phyloP scores from a whole-genome alignment of 2,329 filamentous ascomycete genomes.

The Elsinoe perseae region DNA sequence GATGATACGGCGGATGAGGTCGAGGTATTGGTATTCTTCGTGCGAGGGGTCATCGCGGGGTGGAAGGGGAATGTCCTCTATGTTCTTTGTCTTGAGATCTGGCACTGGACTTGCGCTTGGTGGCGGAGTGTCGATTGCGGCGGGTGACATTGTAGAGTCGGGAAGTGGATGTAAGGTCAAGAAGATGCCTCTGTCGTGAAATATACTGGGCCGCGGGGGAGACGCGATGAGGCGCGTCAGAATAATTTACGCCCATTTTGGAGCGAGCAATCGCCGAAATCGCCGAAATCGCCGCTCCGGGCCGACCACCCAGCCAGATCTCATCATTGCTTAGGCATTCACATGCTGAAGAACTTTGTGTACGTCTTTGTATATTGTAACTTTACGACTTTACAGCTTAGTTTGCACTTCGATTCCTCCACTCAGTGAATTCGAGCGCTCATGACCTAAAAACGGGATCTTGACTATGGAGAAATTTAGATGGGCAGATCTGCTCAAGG shows the following conservation, averaged over 20 bases:
- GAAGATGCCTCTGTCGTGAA: neutral
- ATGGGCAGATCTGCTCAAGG: slow-evolving; percentile 14
- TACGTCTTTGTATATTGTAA: neutral
- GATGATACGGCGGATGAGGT: slow-evolving; percentile 79
- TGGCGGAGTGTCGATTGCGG: slow-evolving; percentile 26
- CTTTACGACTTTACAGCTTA: neutral
- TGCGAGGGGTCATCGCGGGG: slow-evolving; percentile 39
- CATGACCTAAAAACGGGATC: neutral
- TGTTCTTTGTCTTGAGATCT: slow-evolving; percentile 21
- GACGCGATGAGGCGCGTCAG: neutral
- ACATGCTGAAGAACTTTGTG: neutral
- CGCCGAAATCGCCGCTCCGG: slow-evolving; percentile 5
- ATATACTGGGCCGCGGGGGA: neutral
- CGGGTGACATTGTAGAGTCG: slow-evolving; percentile 24
- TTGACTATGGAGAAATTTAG: slow-evolving; percentile 11
- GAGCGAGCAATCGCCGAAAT: neutral
- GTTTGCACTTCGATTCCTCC: neutral
- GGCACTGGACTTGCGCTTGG: slow-evolving; percentile 25
- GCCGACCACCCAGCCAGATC: neutral
- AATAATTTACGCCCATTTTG: neutral
- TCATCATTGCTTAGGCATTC: slow-evolving; percentile 5
- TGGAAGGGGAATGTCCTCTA: slow-evolving; percentile 20
- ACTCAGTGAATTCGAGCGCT: neutral
- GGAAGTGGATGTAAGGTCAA: neutral
- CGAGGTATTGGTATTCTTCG: slow-evolving; percentile 90